Evolutionary conservation across 2,329 filamentous ascomycete species (phyloP), one percentile per base, ranked within the genome.

Genomic region (Neurospora sp.): DNA sequence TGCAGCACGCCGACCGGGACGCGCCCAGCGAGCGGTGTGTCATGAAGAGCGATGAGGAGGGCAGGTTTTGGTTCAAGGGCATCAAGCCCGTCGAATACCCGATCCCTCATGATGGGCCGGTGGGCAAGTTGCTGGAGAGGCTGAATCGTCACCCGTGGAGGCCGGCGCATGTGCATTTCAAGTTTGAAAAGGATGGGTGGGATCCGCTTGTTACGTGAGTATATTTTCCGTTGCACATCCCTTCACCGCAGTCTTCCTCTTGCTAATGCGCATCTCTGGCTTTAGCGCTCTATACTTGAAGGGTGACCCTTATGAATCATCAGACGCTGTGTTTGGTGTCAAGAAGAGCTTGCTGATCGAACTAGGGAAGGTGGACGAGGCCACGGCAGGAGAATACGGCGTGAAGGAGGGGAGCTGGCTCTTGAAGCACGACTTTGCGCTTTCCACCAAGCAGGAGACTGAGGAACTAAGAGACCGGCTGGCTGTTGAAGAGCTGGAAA

Each of bases 81-180:
- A 92, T 97, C 77, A 89, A 90, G 71, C 93, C 93, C 0, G 92
- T 97, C 70, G 89, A 90, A 68, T 97, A 97, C 80, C 90, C 92
- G 0, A 96, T 96, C 75, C 92, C 92, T 1, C 85, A 92, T 75
- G 92, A 97, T 79, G 92, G 92, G 8, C 93, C 93, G 0, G 92
- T 97, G 0, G 93, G 92, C 0, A 87, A 88, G 79, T 78, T 96
- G 74, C 80, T 96, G 75, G 81, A 82, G 77, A 79, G 81, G 75
- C 77, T 96, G 75, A 84, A 86, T n/a, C 83, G 92, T n/a, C 92
- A 96, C 81, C 88, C 88, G 69, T 94, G 88, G 82, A 82, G 92
- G 68, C 92, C 92, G 1, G 87, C 89, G 23, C 92, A 96, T 79
- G 87, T 95, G 84, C 92, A 96, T 79, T 96, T 96, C 76, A 96